phyloP scores from a whole-genome alignment of 768 basidiomycete species.

The Cytidiella melzeri region DNA sequence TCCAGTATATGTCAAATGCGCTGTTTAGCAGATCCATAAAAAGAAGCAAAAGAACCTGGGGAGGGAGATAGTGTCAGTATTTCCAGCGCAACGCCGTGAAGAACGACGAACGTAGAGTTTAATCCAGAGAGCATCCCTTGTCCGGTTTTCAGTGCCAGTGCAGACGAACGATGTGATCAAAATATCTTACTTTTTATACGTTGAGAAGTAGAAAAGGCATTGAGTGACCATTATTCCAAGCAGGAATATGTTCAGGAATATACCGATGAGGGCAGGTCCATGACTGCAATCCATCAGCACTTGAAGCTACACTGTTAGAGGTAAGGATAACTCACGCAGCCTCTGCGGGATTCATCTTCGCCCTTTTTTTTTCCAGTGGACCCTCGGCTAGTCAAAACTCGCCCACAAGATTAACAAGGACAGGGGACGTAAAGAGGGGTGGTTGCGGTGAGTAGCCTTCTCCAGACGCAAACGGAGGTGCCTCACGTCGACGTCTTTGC shows the following conservation, averaged over 20 bases:
- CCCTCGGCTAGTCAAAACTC: too few relatives aligned
- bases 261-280: conserved; percentile 13
- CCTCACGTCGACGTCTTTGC: too few relatives aligned
- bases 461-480: too few relatives aligned
- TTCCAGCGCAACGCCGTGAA: too few relatives aligned
- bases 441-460: too few relatives aligned
- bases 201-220: conserved; percentile 9
- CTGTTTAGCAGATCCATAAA: conserved; percentile 14
- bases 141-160: not conserved
- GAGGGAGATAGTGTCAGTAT: not conserved
- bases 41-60: conserved; percentile 12
- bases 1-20: conserved; percentile 15
- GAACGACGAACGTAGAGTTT: conserved; percentile 10
- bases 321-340: conserved; percentile 5
- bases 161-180: too few relatives aligned
- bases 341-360: conserved; percentile 5
- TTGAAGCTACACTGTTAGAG: too few relatives aligned
- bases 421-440: too few relatives aligned
- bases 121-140: conserved; percentile 13
- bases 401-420: too few relatives aligned
- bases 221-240: conserved; percentile 13
- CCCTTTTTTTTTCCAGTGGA: too few relatives aligned
- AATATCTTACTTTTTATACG: conserved; percentile 9
- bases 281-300: too few relatives aligned
- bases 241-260: conserved; percentile 11